Evolutionary conservation across 768 basidiomycete species (phyloP), one percentile per base, ranked within the genome.

Genomic region (Punctularia strigosozonata): DNA sequence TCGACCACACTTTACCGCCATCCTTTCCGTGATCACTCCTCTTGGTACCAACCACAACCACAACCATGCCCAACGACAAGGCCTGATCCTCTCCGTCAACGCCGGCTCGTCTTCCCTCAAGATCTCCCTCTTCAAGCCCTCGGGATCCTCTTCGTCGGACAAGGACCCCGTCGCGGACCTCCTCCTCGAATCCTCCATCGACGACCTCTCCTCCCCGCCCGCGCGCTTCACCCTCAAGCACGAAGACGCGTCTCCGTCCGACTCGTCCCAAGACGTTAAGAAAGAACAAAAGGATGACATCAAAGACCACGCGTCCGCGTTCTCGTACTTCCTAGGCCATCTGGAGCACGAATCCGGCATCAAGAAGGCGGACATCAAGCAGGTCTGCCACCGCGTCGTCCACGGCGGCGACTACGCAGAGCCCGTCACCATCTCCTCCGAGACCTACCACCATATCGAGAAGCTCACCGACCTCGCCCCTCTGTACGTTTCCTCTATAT

Each of bases 71-170:
- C n/a, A n/a, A n/a, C n/a, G n/a, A n/a, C n/a, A 54, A 49, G 57
- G 48, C 48, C 60, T 75, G 43, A 70, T 86, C 39, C 75, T 88
- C 18, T 66, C 85, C 3, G 66, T 80, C 45, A 87, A 88, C 47
- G 75, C 86, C 4, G 86, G 85, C 28, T 87, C 85, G 0, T 89
- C 86, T 2, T 89, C 86, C 4, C 77, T 90, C 61, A 90, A 88
- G 61, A 73, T 83, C 32, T 77, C 81, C 10, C 69, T 90, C 32
- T 90, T 47, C 6, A 44, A 44, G 12, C 51, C 55, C 1, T 44
- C 43, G 6, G 44, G 53, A 8, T 47, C 42, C 17, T 47, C 59
- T 6, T 46, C 41, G 34, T 46, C 45, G 31, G 51, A 60, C 32
- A 49, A 53, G 6, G 58, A 56, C 23, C 64, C 65, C 6, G 58